Percentiles rank a stretch among this genome's conserved stretches.
Conservation (phyloP, 208 protist species). For the Leishmania braziliensis region DNA sequence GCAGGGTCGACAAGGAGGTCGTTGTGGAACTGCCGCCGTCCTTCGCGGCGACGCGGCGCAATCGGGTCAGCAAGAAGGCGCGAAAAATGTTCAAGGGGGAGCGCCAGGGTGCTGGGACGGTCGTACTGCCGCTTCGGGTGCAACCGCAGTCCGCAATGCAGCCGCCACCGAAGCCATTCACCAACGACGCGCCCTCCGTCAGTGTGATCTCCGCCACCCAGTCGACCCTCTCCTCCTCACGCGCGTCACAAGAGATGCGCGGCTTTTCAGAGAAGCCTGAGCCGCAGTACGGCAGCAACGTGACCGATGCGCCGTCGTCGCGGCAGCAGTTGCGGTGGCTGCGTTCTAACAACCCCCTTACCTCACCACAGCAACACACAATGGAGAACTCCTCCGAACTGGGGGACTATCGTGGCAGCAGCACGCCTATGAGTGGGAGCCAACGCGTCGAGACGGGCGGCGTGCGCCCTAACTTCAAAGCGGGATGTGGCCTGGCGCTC, state of each 20-base stretch:
- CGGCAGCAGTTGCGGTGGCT: background rate
- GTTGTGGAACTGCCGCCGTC: slow-evolving; percentile 15
- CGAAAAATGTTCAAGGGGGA: slow-evolving; percentile 52
- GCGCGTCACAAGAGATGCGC: background rate
- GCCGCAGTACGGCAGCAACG: background rate
- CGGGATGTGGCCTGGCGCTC: slow-evolving; percentile 39
- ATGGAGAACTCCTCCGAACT: slow-evolving; percentile 7
- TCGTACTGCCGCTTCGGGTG: slow-evolving; percentile 40
- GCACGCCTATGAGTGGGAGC: slow-evolving; percentile 9
- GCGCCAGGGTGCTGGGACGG: slow-evolving; percentile 36
- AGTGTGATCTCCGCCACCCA: background rate
- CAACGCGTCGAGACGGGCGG: background rate
- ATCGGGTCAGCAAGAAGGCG: slow-evolving; percentile 43
- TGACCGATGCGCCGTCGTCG: background rate
- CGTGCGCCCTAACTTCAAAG: slow-evolving; percentile 1
- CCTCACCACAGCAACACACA: background rate
- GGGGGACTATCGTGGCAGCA: background rate
- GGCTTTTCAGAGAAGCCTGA: background rate
- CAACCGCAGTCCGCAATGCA: background rate
- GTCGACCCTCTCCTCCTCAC: background rate
- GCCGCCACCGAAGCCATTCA: background rate
- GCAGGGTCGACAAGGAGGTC: background rate
- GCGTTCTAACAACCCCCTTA: background rate
- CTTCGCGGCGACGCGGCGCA: slow-evolving; percentile 41
- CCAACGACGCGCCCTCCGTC: background rate